Evolutionary conservation across 805 yeast species (phyloP).

Genomic region (Wickerhamiella hasegawae): DNA sequence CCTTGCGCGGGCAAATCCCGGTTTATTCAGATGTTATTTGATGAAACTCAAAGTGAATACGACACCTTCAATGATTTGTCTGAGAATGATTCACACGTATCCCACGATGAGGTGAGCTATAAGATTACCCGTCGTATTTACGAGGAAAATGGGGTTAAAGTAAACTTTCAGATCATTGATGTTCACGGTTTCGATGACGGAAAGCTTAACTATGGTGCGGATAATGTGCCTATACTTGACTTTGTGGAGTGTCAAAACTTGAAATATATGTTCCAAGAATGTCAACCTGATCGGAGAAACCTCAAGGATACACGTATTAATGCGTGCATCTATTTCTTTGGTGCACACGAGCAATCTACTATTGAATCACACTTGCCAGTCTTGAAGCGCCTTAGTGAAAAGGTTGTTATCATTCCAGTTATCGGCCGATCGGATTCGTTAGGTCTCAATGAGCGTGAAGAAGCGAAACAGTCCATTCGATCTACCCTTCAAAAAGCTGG

Average conservation of each 20-base stretch:
- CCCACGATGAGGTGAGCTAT: too few relatives aligned
- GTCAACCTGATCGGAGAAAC: constrained; percentile 57
- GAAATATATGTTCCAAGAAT: constrained; percentile 83
- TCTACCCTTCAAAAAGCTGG: too few relatives aligned
- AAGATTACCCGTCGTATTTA: too few relatives aligned
- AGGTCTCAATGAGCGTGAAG: too few relatives aligned
- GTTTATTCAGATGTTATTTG: too few relatives aligned
- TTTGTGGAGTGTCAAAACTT: constrained; percentile 81
- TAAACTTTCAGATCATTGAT: constrained; percentile 68
- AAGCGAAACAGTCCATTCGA: too few relatives aligned
- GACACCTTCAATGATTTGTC: too few relatives aligned
- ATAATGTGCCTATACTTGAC: constrained; percentile 77
- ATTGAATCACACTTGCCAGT: constrained; percentile 76
- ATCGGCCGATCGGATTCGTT: constrained; percentile 82
- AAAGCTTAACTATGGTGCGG: constrained; percentile 67
- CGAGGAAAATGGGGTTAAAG: constrained; percentile 68
- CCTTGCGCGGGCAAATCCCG: too few relatives aligned
- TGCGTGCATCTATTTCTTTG: constrained; percentile 75
- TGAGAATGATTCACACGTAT: too few relatives aligned
- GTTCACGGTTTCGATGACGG: constrained; percentile 93
- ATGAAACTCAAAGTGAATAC: too few relatives aligned
- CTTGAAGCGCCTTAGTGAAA: constrained; percentile 64
- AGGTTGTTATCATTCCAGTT: constrained; percentile 79
- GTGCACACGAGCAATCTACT: constrained; percentile 88
- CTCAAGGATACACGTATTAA: constrained; percentile 67